phyloP scores from a whole-genome alignment of 805 yeast species.

The Jamesozyma rosinii region DNA sequence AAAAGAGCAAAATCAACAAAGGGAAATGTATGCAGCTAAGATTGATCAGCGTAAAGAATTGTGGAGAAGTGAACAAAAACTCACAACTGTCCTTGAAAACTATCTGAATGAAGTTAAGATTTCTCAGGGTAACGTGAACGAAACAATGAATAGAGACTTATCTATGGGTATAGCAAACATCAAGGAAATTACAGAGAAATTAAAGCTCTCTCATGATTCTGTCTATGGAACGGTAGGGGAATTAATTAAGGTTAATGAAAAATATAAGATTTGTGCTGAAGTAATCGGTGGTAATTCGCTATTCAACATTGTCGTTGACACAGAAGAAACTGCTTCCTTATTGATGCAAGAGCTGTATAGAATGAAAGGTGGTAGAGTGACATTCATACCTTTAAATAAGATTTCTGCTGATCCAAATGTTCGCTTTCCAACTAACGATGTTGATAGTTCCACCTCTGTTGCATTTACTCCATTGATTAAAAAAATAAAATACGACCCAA shows the following conservation, averaged over 20 bases:
- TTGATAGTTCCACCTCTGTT: conserved; percentile 26
- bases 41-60: conserved; percentile 60
- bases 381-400: conserved; percentile 84
- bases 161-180: conserved; percentile 65
- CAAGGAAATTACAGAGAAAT: conserved; percentile 46
- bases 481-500: conserved; percentile 55
- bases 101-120: conserved; percentile 44
- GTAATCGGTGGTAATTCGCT: conserved; percentile 80
- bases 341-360: conserved; percentile 68
- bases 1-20: conserved; percentile 27
- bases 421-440: conserved; percentile 50
- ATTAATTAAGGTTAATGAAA: conserved; percentile 68
- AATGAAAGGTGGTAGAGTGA: conserved; percentile 71
- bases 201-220: conserved; percentile 44
- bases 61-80: conserved; percentile 73
- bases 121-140: conserved; percentile 53
- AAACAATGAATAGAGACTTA: conserved; percentile 66
- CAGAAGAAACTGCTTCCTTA: conserved; percentile 70
- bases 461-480: conserved; percentile 65
- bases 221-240: conserved; percentile 86
- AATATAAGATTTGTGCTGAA: conserved; percentile 79
- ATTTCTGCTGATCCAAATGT: conserved; percentile 34
- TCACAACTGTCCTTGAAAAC: conserved; percentile 47
- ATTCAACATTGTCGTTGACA: conserved; percentile 84
- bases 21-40: conserved; percentile 35